These are phyloP conservation scores for Capillidium rhysosporum DNA, from an alignment of 371 early-diverging fungal species.

Conservation along the genomic window DNA sequence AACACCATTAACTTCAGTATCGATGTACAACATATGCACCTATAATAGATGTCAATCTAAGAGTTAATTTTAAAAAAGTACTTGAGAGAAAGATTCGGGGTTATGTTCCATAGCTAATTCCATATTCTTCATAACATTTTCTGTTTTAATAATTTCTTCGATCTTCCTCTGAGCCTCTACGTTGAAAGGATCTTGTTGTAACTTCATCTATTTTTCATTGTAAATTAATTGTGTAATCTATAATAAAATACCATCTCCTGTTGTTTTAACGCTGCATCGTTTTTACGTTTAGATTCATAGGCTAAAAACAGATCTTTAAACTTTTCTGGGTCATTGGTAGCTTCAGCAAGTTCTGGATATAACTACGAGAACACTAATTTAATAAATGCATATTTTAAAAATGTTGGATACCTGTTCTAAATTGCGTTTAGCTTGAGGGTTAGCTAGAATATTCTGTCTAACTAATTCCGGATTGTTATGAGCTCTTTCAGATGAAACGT, in stretches of 20 bases:
- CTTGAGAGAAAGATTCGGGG: slow-evolving; percentile 82
- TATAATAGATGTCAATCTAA: slow-evolving; percentile 8
- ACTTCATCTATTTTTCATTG: slow-evolving; percentile 13
- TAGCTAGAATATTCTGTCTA: slow-evolving; percentile 49
- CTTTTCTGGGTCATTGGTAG: slow-evolving; percentile 40
- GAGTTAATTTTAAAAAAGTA: slow-evolving; percentile 8
- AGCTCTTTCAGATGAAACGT: neutral
- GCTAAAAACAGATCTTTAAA: slow-evolving; percentile 41
- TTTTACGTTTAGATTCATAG: slow-evolving; percentile 29
- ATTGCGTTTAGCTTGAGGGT: slow-evolving; percentile 38
- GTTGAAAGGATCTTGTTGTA: slow-evolving; percentile 68
- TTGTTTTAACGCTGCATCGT: slow-evolving; percentile 27
- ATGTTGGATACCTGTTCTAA: slow-evolving; percentile 24
- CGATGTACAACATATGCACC: slow-evolving; percentile 80
- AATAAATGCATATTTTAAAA: neutral
- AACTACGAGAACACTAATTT: slow-evolving; percentile 16
- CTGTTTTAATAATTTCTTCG: slow-evolving; percentile 71
- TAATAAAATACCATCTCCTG: slow-evolving; percentile 22
- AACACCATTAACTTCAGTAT: slow-evolving; percentile 67
- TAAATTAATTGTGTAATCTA: neutral
- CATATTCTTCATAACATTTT: slow-evolving; percentile 69
- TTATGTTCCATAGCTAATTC: slow-evolving; percentile 85
- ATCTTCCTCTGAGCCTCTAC: slow-evolving; percentile 77
- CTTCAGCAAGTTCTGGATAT: slow-evolving; percentile 47
- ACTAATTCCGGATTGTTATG: slow-evolving; percentile 24